Conservation (phyloP, 2,329 filamentous ascomycete genomes). For the Neofusicoccum cordaticola region DNA sequence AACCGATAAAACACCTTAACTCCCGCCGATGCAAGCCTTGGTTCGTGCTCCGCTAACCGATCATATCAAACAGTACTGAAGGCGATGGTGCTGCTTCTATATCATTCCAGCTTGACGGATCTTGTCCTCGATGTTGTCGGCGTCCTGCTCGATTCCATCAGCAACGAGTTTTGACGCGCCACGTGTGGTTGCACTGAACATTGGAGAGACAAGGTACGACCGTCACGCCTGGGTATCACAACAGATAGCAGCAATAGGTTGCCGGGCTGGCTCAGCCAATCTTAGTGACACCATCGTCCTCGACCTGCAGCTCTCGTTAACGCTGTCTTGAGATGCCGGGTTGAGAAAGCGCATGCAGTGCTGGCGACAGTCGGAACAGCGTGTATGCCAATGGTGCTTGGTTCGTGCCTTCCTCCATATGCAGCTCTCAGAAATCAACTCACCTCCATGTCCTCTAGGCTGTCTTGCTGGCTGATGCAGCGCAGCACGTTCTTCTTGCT, state of each 20-base stretch:
- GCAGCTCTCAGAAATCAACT: slow-evolving; percentile 42
- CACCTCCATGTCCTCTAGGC: slow-evolving; percentile 98
- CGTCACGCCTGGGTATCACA: neutral
- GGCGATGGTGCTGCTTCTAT: neutral
- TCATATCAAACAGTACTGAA: neutral
- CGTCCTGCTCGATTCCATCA: slow-evolving; percentile 12
- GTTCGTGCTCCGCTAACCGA: neutral
- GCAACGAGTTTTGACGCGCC: neutral
- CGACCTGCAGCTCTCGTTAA: slow-evolving; percentile 29
- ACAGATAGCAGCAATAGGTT: neutral
- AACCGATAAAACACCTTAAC: slow-evolving; percentile 5
- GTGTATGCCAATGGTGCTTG: neutral
- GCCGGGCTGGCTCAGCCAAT: slow-evolving; percentile 8
- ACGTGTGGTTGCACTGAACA: neutral
- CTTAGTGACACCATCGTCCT: slow-evolving; percentile 38
- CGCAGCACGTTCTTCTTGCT: slow-evolving; percentile 98
- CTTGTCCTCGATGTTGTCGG: slow-evolving; percentile 1
- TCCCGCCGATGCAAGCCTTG: slow-evolving; percentile 5
- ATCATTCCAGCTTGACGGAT: slow-evolving; percentile 5
- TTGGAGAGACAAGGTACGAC: neutral
- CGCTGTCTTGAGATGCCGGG: neutral
- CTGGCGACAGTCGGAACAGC: slow-evolving; percentile 7
- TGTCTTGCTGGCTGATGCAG: slow-evolving; percentile 96
- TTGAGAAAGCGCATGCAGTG: slow-evolving; percentile 11
- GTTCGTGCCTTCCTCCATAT: neutral